Evolutionary conservation across 257 asterid species (phyloP).

Genomic region (Osmanthus fragrans): DNA sequence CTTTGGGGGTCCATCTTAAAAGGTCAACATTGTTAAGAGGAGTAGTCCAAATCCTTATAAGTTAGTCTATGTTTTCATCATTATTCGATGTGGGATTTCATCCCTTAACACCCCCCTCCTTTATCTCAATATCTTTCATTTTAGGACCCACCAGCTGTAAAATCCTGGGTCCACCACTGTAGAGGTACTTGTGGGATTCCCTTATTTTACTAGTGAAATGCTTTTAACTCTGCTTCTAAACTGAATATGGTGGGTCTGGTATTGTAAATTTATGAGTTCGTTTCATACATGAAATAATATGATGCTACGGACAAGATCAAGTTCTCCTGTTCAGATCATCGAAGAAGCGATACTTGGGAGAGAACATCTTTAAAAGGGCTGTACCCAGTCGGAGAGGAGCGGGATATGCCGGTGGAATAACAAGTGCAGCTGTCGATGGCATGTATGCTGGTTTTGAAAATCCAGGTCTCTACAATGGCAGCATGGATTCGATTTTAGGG

Average conservation of each 20-base stretch:
- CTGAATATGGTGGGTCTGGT: not conserved
- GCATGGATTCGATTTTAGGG: conserved; percentile 49
- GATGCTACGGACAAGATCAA: no score
- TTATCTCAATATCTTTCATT: no score
- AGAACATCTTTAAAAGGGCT: conserved; percentile 81
- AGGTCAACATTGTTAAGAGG: no score
- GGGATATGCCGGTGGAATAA: conserved; percentile 94
- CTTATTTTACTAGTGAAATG: not conserved
- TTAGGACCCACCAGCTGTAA: no score
- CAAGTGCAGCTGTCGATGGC: conserved; percentile 95
- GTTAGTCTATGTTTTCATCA: no score
- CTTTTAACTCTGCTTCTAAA: not conserved
- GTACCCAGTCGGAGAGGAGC: conserved; percentile 96
- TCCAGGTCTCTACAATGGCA: conserved; percentile 61
- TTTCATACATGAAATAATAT: not conserved
- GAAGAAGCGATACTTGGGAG: conserved; percentile 63
- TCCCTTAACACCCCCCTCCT: no score
- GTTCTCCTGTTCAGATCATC: no score
- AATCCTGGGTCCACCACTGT: no score
- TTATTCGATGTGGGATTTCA: no score
- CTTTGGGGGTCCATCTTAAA: no score
- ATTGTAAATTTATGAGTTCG: not conserved
- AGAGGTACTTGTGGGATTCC: no score
- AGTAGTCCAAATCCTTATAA: no score
- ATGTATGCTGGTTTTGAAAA: conserved; percentile 80